Evolutionary conservation across 805 yeast genomes (phyloP).

Genomic region (Candida parachauliodes): DNA sequence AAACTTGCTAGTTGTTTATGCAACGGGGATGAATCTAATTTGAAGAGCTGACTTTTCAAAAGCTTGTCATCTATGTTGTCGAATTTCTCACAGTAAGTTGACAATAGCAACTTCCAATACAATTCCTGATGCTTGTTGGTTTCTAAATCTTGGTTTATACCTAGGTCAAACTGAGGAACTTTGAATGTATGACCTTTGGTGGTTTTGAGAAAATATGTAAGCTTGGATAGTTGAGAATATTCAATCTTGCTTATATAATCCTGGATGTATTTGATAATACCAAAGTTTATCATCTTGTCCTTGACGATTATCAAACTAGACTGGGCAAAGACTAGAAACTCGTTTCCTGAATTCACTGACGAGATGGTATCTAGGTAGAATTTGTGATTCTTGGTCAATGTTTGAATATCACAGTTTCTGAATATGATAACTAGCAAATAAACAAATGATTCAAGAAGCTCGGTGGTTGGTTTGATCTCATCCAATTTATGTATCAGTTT

Average conservation of each 20-base stretch:
- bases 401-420: constrained; percentile 52
- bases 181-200: constrained; percentile 5
- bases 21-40: constrained; percentile 3
- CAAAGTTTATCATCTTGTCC: constrained; percentile 46
- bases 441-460: constrained; percentile 27
- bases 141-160: not conserved
- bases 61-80: not conserved
- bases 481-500: constrained; percentile 18
- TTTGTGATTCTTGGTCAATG: constrained; percentile 46
- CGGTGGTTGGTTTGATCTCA: constrained; percentile 9
- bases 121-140: not conserved
- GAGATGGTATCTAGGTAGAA: constrained; percentile 39
- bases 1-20: constrained; percentile 6
- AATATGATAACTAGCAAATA: constrained; percentile 48
- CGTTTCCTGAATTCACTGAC: constrained; percentile 22
- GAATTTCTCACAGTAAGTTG: constrained; percentile 18
- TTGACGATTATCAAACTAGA: constrained; percentile 38
- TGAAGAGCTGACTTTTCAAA: not conserved
- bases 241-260: constrained; percentile 39
- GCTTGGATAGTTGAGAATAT: constrained; percentile 26
- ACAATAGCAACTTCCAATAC: constrained; percentile 50
- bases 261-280: constrained; percentile 42
- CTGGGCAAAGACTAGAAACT: constrained; percentile 47
- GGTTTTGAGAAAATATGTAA: constrained; percentile 18
- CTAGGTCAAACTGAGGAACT: constrained; percentile 3